These are phyloP conservation scores for Trichoderma sp. DNA, from an alignment of 2,329 filamentous ascomycete genomes.

Conservation along the genomic window DNA sequence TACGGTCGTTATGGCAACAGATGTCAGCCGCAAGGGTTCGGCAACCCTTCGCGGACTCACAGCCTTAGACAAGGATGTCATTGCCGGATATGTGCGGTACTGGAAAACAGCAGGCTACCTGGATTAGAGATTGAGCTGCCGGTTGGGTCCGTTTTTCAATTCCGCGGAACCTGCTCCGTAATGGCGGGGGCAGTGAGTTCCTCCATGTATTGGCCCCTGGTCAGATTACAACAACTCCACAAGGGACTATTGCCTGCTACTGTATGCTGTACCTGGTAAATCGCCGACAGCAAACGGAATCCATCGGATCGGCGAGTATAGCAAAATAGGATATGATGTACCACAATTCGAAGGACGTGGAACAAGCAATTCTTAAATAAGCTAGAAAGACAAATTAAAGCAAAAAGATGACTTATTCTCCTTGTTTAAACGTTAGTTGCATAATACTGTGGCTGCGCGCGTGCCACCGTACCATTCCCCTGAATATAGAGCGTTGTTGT, in stretches of 20 bases:
- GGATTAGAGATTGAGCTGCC: not conserved
- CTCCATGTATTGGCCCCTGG: not conserved
- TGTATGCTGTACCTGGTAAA: not conserved
- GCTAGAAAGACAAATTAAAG: not conserved
- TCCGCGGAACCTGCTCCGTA: not conserved
- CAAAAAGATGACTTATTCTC: not conserved
- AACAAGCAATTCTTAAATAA: not conserved
- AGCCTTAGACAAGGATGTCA: slow-evolving; percentile 22
- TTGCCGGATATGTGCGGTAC: slow-evolving; percentile 26
- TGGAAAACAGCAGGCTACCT: slow-evolving; percentile 28
- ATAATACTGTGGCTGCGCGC: not conserved
- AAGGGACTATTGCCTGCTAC: not conserved
- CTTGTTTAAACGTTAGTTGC: not conserved
- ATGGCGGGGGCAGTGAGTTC: not conserved
- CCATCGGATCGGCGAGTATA: not conserved
- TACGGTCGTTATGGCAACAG: slow-evolving; percentile 27
- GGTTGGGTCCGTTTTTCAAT: not conserved
- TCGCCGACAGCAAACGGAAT: not conserved
- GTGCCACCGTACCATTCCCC: not conserved
- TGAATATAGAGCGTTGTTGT: not conserved
- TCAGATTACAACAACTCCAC: not conserved
- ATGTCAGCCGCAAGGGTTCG: slow-evolving; percentile 25
- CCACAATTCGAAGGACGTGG: no score
- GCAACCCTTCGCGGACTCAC: slow-evolving; percentile 17
- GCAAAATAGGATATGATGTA: not conserved